These are phyloP conservation scores for Lumnitzera littorea DNA, from an alignment of 345 rosid genomes.

Conservation along the genomic window DNA sequence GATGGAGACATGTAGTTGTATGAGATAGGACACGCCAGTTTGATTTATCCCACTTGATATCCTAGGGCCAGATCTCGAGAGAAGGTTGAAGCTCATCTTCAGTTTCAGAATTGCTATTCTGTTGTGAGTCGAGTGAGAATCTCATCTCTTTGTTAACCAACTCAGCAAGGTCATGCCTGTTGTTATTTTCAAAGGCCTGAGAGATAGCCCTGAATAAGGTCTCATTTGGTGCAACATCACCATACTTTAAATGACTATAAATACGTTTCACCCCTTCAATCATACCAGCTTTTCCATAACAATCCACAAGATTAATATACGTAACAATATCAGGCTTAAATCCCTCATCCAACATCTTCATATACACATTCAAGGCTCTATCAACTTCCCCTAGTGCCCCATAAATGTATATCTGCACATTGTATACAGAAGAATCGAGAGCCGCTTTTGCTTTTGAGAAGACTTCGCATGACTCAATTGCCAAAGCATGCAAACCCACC, in stretches of 20 bases:
- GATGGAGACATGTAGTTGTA: too few species aligned
- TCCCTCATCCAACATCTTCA: conserved; percentile 82
- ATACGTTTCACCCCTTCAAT: conserved; percentile 76
- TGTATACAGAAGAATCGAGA: conserved; percentile 50
- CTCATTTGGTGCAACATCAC: conserved; percentile 46
- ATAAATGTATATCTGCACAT: conserved; percentile 58
- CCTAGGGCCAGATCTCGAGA: too few species aligned
- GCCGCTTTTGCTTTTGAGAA: conserved; percentile 32
- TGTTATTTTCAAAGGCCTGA: conserved; percentile 48
- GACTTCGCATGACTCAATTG: conserved; percentile 41
- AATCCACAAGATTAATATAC: conserved; percentile 44
- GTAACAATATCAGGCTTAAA: conserved; percentile 72
- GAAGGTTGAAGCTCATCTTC: conserved; percentile 11
- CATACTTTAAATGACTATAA: conserved; percentile 43
- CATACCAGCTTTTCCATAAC: conserved; percentile 85
- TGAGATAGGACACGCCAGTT: too few species aligned
- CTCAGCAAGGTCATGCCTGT: conserved; percentile 63
- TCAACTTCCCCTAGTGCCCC: conserved; percentile 54
- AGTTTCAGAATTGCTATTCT: conserved; percentile 11
- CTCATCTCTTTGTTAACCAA: conserved; percentile 59
- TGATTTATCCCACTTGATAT: too few species aligned
- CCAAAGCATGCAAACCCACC: conserved; percentile 59
- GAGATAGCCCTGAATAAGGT: conserved; percentile 57
- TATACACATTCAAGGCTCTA: conserved; percentile 51
- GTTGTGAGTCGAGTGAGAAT: conserved; percentile 29